Conservation (phyloP, 495 filamentous ascomycete species). For the Clohesyomyces aquaticus region DNA sequence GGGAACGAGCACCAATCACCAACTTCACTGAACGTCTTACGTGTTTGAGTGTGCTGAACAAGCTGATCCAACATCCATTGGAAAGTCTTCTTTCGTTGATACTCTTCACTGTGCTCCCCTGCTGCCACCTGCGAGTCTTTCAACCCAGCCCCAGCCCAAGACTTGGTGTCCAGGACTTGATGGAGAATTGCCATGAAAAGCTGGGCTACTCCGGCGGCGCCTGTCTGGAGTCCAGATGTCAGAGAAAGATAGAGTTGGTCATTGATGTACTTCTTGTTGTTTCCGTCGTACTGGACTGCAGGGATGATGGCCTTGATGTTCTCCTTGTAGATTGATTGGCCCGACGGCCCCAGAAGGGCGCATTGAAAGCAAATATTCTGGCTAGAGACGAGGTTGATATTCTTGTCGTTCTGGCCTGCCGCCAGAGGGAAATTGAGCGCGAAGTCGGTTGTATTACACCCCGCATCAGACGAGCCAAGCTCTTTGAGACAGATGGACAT, state of each 20-base stretch:
- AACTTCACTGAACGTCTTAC: conserved; percentile 43
- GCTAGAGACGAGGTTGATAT: conserved; percentile 27
- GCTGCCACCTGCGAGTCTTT: conserved; percentile 32
- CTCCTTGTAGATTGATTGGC: conserved; percentile 41
- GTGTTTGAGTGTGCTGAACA: conserved; percentile 24
- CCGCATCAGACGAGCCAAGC: conserved; percentile 26
- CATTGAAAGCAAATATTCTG: conserved; percentile 37
- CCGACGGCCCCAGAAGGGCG: conserved; percentile 28
- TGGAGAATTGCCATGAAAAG: conserved; percentile 48
- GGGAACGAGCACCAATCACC: conserved; percentile 38
- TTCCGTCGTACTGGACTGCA: conserved; percentile 31
- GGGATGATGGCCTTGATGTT: conserved; percentile 27
- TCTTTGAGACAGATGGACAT: conserved; percentile 49
- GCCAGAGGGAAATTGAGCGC: conserved; percentile 37
- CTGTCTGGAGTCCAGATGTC: conserved; percentile 35
- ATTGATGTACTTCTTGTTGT: conserved; percentile 43
- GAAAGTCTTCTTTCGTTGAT: conserved; percentile 37
- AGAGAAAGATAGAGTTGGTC: conserved; percentile 42
- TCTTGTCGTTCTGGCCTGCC: conserved; percentile 13
- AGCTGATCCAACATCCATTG: conserved; percentile 42
- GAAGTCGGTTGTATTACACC: conserved; percentile 42
- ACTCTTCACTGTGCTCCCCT: conserved; percentile 15
- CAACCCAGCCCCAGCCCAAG: conserved; percentile 42
- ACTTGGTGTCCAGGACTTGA: conserved; percentile 41
- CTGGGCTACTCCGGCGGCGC: conserved; percentile 40